Conservation (phyloP, 176 grass and related monocot species). For the Eremochloa ophiuroides region DNA sequence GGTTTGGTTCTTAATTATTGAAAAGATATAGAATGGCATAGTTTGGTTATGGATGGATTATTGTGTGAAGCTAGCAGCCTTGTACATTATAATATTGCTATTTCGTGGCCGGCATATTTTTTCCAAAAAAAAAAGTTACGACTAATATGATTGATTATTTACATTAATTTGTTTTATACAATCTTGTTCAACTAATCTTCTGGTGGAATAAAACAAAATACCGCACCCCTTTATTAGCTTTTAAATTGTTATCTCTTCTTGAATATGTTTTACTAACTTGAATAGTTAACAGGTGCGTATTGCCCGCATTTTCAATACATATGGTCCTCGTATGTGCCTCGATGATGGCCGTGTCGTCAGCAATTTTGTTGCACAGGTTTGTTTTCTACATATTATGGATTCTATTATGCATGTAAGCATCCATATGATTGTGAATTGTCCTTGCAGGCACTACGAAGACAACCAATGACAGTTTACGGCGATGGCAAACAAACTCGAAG, state of each 20-base stretch:
- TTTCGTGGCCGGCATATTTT: neutral
- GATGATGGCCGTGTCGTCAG: conserved; percentile 93
- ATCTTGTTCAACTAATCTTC: neutral
- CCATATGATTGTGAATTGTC: neutral
- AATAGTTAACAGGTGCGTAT: conserved; percentile 58
- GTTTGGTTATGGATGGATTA: neutral
- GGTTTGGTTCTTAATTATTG: neutral
- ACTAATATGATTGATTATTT: neutral
- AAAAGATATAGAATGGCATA: neutral
- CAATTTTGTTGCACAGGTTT: conserved; percentile 95
- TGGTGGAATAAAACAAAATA: neutral
- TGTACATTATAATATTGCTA: neutral
- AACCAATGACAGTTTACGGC: conserved; percentile 85
- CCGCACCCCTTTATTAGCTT: conserved; percentile 2
- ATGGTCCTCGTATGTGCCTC: conserved; percentile 93
- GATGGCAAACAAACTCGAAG: conserved; percentile 93
- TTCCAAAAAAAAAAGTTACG: no score
- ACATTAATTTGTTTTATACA: neutral
- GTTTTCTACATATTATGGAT: conserved; percentile 4
- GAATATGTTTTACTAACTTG: conserved; percentile 22
- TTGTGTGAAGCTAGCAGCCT: neutral
- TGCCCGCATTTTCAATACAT: conserved; percentile 95
- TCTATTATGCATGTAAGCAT: neutral
- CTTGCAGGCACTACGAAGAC: conserved; percentile 55
- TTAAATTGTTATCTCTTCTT: neutral